Base-by-base conservation (phyloP, 1,284 basidiomycete genomes). In the Moniliophthora roreri region DNA sequence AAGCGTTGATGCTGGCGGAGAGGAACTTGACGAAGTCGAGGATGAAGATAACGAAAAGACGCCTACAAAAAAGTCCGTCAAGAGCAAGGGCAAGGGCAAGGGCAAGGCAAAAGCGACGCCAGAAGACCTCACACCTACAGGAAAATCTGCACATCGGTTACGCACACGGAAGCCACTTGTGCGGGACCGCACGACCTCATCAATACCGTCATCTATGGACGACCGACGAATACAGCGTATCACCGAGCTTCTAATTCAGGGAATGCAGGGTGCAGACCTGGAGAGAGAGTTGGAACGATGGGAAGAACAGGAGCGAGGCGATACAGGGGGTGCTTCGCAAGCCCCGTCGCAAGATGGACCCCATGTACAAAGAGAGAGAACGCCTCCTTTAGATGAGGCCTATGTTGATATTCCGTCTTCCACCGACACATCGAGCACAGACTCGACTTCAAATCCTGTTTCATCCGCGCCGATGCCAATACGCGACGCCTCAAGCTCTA, bases 201-300 rank as follows among this genome's bases (percentile, higher is more conserved):
- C 18, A 35, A 6, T 23, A 23, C 48, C 4, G 16, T 20, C 23
- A 39, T 16, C 39, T 76, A 24, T 11, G 36, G 37, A 41, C 34
- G 35, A 51, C 26, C 20, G 39, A 21, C 37, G 54, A 24, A 32
- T 40, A 38, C 37, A 34, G 23, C 32, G 83, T 69, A 89, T 91
- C 35, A 86, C 87, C 2, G 77, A 83, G 59, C 72, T 91, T 4
- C 76, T 91, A 32, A 78, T 82, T 16, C 78, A 85, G 60, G 89
- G 88, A 36, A 84, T 85, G 65, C 84, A 79, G 60, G 88, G 88
- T 1, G 69, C 69, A 10, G 84, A 82, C 54, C 76, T 92, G 44
- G 82, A 87, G 61, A 71, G 68, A 4, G 87, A 84, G 21, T 81
- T 91, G 57, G 74, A 80, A 58, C 82, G 85, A 66, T 89, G 87